Conservation (phyloP, 441 rosid species). For the Flueggea neowawraea region DNA sequence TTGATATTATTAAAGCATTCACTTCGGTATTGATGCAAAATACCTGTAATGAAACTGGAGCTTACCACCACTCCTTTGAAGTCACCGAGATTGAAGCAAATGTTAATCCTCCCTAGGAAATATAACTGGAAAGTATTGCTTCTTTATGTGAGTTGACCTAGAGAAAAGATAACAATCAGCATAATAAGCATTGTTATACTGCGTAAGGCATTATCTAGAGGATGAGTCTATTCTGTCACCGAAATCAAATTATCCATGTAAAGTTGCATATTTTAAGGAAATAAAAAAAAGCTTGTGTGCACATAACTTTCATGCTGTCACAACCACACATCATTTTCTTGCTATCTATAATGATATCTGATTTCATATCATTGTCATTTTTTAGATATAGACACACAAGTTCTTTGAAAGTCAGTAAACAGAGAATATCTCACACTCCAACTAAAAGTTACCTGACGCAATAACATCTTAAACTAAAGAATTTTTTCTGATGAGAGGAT, state of each 20-base stretch:
- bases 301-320: background rate
- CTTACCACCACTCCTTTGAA: conserved; percentile 4
- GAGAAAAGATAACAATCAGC: conserved; percentile 3
- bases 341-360: too few relatives aligned
- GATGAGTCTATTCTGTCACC: background rate
- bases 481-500: background rate
- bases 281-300: conserved; percentile 4
- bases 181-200: conserved; percentile 3
- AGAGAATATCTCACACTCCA: background rate
- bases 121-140: background rate
- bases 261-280: background rate
- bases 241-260: conserved; percentile 11
- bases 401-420: background rate
- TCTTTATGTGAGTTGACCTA: conserved; percentile 2
- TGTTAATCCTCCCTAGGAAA: conserved; percentile 1
- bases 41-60: conserved; percentile 8
- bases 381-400: background rate
- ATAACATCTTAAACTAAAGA: background rate
- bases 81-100: conserved; percentile 1
- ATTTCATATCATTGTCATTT: too few relatives aligned
- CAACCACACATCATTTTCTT: too few relatives aligned
- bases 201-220: background rate
- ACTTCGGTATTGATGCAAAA: conserved; percentile 1
- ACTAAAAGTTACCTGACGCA: background rate
- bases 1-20: background rate